Base-by-base conservation (phyloP, 139 green algal species). In the Raphidocelis subcapitata region DNA sequence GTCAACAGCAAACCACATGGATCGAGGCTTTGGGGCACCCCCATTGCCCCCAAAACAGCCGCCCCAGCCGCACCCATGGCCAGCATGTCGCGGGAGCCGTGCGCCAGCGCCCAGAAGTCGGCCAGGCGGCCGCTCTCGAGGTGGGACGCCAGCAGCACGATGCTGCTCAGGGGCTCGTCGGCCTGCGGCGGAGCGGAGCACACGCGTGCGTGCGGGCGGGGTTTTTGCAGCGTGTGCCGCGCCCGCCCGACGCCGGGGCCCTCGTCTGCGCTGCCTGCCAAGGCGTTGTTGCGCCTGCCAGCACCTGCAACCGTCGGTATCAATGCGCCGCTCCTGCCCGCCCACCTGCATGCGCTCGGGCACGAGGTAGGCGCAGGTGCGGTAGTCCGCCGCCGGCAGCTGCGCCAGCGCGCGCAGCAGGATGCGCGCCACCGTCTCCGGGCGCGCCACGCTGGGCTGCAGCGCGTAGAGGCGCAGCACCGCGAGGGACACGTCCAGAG, bases 381-480 rank as follows among this genome's bases (percentile, higher is more conserved):
- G 77, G 71, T 87, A 88, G 67, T 92, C 79, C 16, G 80, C 37
- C 21, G 65, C 32, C 0, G 86, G 84, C 36, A 89, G 66, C 70
- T 83, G 77, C 57, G 72, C 80, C 16, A 88, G 67, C 0, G 86
- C 79, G 52, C 84, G 84, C 8, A 86, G 73, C 55, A 92, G 80
- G 12, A 87, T 51, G 31, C 73, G 81, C 54, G 73, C 74, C 20
- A 87, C 51, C 2, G 81, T 54, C 2, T 77, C 36, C 20, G 79
- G 63, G 35, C 87, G 83, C 0, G 61, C 61, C 23, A 62, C 23
- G 32, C 67, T 64, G 8, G 82, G 79, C 41, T 80, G 29, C 37
- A 92, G 76, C 49, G 88, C 75, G 74, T 90, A 90, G 16, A 85
- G 69, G 23, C 84, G 54, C 49, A 92, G 69, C 44, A 92, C 77